Base-by-base conservation (phyloP, 495 filamentous ascomycete genomes). In the Tuber microsphaerosporum region DNA sequence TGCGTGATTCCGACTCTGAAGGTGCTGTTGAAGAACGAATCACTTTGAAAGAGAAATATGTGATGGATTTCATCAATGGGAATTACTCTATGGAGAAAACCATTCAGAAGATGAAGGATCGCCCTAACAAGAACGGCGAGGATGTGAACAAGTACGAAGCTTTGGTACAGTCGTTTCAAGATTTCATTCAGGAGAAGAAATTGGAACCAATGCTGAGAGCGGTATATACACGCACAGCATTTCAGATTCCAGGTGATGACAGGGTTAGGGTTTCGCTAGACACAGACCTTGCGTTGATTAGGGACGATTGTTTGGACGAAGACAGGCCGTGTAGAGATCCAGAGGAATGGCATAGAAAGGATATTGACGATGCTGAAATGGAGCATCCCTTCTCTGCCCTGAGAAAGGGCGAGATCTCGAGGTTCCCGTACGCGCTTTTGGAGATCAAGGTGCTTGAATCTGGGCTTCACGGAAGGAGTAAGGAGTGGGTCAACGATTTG, bases 221-320 rank as follows among this genome's bases (percentile, higher is more conserved):
- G 71, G 96, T 95, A 84, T 98, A 98, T 83, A 93, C 90, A 19
- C 91, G 96, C 61, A 97, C 94, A 0, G 95, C 95, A 6, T 99
- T 97, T 86, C 94, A 99, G 82, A 97, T 97, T 69, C 95, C 95
- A 20, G 91, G 92, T 8, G 93, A 98, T 83, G 90, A 95, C 83
- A 90, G 93, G 43, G 91, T 99, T 45, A 89, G 96, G 51, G 92
- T 97, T 75, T 93, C 92, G 1, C 91, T 99, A 73, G 95, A 99
- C 82, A 98, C 94, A 0, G 89, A 97, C 77, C 87, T 98, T 31
- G 94, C 92, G 44, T 88, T 98, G 77, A 97, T 98, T 82, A 89
- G 95, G 56, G 95, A 99, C 85, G 95, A 99, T 83, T 88, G 89
- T 6, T 84, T 98, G 61, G 95, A 98, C 82, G 79, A 84, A 16